Base-by-base conservation (phyloP, 257 asterid species). In the Ajuga chamaepitys region DNA sequence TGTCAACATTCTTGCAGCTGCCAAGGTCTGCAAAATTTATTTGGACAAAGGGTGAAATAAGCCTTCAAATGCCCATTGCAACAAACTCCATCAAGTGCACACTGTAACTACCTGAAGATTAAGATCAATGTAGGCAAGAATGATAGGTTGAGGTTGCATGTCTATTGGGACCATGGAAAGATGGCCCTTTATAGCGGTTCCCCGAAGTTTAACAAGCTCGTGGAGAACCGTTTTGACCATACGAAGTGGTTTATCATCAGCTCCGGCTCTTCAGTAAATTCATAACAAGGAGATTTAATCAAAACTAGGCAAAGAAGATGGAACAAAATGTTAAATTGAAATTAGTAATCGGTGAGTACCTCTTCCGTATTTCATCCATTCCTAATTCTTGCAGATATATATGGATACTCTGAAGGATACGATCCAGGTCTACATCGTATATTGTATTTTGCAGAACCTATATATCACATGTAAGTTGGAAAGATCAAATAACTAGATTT, bases 1-100 rank as follows among this genome's bases (percentile, higher is more conserved):
- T 17, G 99, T 88, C 80, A 94, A 75, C 98, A 94, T 90, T 84
- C 99, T 88, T n/a, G 99, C 95, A 61, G 99, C 99, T 34, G 99
- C 99, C 87, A 94, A 78, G 25, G 96, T 94, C 99, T 94, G 83
- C 70, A 42, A 81, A 75, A 60, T 58, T 73, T 32, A 28, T 48
- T 60, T 24, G 18, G 52, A 16, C 38, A 25, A 50, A 16, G 20
- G 65, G 13, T 5, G 2, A 62, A 53, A 60, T 63, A 22, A 47
- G 64, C 48, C 25, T 64, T 28, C 47, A 55, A 24, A 50, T 11
- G 10, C 59, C 51, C 48, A 20, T 1, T 7, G 9, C 10, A 62
- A 58, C 20, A 22, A 26, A 60, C 44, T 13, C 13, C 1, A 46
- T 61, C 22, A 52, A 71, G 59, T 42, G 64, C 21, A 48, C 46